phyloP scores from a whole-genome alignment of 2,329 filamentous ascomycete species.

The Fusarium zealandicum region DNA sequence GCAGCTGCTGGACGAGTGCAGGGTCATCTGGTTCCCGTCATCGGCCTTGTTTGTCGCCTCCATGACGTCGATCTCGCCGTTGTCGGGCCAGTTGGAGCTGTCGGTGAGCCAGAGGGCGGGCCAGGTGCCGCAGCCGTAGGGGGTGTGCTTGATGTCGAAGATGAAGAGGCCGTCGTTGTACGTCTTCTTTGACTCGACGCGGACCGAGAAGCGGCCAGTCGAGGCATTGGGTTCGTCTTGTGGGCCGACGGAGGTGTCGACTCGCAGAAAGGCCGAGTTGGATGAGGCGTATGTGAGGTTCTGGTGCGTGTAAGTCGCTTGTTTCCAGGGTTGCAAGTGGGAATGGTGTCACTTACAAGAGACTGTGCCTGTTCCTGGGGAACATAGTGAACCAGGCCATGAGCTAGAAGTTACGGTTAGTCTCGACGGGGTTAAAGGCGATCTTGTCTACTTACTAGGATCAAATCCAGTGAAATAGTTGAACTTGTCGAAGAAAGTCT shows the following conservation, averaged over 20 bases:
- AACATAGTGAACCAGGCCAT: conserved; percentile 63
- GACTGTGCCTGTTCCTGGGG: conserved; percentile 50
- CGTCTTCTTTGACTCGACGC: conserved; percentile 65
- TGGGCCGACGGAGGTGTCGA: conserved; percentile 66
- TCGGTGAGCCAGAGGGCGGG: conserved; percentile 72
- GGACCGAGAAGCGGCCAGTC: conserved; percentile 68
- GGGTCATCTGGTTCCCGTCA: conserved; percentile 64
- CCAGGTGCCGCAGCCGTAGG: conserved; percentile 70
- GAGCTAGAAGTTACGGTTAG: conserved; percentile 41
- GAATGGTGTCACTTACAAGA: conserved; percentile 47
- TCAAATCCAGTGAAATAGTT: conserved; percentile 60
- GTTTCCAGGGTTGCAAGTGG: neutral
- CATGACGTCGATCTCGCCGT: conserved; percentile 71
- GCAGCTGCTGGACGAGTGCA: conserved; percentile 63
- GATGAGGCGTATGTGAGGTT: conserved; percentile 69
- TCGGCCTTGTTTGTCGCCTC: conserved; percentile 63
- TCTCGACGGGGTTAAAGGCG: neutral
- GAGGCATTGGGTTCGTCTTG: conserved; percentile 57
- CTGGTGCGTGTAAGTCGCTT: conserved; percentile 40
- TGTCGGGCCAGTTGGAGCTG: conserved; percentile 64
- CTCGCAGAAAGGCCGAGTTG: conserved; percentile 62
- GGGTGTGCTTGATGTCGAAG: conserved; percentile 70
- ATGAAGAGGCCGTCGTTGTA: conserved; percentile 72
- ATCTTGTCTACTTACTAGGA: conserved; percentile 47
- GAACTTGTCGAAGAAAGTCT: conserved; percentile 62